Conservation (phyloP, 345 rosid genomes). For the Orychophragmus violaceus region DNA sequence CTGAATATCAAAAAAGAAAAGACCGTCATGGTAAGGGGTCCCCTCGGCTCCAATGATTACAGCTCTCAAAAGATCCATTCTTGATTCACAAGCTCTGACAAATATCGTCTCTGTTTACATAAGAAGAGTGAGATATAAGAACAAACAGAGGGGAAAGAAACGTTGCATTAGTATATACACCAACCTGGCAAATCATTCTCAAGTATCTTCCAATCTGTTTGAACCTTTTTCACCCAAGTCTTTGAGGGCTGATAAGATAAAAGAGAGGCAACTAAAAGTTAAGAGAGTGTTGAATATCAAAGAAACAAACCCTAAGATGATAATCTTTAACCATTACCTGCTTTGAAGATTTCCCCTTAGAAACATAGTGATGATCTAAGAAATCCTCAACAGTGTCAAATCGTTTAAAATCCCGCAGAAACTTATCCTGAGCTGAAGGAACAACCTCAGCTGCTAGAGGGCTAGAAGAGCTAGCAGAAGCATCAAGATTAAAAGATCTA, state of each 20-base stretch:
- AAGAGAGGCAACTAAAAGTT: not conserved
- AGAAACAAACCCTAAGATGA: not conserved
- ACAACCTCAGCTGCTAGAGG: not conserved
- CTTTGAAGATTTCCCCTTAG: slow-evolving; percentile 29
- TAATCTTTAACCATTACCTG: slow-evolving; percentile 38
- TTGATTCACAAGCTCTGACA: slow-evolving; percentile 79
- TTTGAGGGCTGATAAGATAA: slow-evolving; percentile 43
- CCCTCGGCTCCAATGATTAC: slow-evolving; percentile 83
- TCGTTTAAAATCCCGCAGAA: slow-evolving; percentile 48
- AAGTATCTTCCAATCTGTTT: slow-evolving; percentile 61
- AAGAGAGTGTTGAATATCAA: not conserved
- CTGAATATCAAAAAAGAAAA: slow-evolving; percentile 78
- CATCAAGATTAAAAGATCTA: not conserved
- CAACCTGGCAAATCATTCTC: slow-evolving; percentile 69
- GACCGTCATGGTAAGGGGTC: slow-evolving; percentile 96
- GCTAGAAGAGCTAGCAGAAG: slow-evolving; percentile 15
- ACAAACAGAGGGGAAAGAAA: no score
- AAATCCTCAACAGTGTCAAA: slow-evolving; percentile 68
- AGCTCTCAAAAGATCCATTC: slow-evolving; percentile 94
- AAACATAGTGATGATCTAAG: slow-evolving; percentile 59
- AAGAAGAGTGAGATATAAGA: not conserved
- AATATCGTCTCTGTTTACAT: slow-evolving; percentile 52
- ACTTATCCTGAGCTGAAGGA: slow-evolving; percentile 28
- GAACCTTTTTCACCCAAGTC: slow-evolving; percentile 72
- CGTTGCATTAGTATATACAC: no score